A percentile compares a stretch with the other conserved stretches of the same genome.
phyloP scores from a whole-genome alignment of 345 rosid genomes.

The Turnera subulata region DNA sequence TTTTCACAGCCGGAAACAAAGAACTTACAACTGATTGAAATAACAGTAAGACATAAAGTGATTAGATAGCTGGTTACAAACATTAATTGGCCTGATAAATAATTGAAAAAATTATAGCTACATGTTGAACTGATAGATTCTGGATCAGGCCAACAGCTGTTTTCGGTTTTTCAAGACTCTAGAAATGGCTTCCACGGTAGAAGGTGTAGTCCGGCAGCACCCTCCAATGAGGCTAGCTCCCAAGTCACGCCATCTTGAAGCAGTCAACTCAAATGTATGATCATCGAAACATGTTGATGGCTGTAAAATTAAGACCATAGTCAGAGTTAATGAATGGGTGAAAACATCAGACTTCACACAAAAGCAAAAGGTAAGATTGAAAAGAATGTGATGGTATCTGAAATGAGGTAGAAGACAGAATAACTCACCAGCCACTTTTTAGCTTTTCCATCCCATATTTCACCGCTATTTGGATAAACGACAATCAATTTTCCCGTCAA shows the following conservation, averaged over 20 bases:
- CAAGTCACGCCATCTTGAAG: constrained; percentile 62
- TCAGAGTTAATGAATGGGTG: not conserved
- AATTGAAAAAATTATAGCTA: not conserved
- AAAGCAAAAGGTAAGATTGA: not conserved
- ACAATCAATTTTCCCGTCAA: constrained; percentile 59
- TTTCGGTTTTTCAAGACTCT: constrained; percentile 43
- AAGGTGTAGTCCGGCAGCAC: constrained; percentile 80
- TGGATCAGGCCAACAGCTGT: not conserved
- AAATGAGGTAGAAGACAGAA: not conserved
- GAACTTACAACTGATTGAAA: no score
- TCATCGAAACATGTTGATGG: constrained; percentile 78
- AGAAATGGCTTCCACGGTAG: constrained; percentile 61
- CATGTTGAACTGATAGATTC: not conserved
- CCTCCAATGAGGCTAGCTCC: constrained; percentile 93
- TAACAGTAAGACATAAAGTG: no score
- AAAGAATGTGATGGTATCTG: not conserved
- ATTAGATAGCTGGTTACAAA: not conserved
- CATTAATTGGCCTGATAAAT: not conserved
- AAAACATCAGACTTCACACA: not conserved
- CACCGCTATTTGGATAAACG: constrained; percentile 92
- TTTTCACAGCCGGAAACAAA: no score
- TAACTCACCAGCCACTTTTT: constrained; percentile 85
- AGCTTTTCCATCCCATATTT: constrained; percentile 82
- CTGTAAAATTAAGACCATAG: constrained; percentile 31
- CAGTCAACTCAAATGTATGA: constrained; percentile 52